Conservation (phyloP, 192 early-diverging fungal genomes). For the Chytriomyces sp. region DNA sequence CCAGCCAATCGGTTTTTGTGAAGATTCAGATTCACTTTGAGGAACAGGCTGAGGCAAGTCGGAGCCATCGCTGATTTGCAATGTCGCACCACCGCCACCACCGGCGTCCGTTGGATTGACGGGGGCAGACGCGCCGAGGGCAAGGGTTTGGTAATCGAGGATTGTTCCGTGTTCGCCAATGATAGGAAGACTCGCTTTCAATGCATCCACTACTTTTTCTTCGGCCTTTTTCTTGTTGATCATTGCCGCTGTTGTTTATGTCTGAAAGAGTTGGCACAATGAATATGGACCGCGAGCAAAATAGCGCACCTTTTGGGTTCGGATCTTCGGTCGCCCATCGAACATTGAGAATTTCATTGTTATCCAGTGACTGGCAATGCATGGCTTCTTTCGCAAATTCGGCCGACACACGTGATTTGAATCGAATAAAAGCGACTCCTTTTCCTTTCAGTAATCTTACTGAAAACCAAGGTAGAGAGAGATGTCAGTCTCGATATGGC, state of each 20-base stretch:
- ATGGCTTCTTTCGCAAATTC: constrained; percentile 93
- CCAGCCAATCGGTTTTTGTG: constrained; percentile 18
- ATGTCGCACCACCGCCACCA: not conserved
- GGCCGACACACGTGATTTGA: constrained; percentile 68
- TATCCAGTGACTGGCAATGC: constrained; percentile 78
- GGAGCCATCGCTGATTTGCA: not conserved
- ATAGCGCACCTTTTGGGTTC: constrained; percentile 58
- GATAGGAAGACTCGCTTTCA: constrained; percentile 63
- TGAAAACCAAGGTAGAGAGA: constrained; percentile 49
- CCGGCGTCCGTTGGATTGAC: not conserved
- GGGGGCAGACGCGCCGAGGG: not conserved
- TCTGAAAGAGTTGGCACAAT: not conserved
- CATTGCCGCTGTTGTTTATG: constrained; percentile 35
- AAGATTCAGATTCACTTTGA: not conserved
- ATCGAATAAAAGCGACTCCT: constrained; percentile 84
- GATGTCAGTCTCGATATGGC: constrained; percentile 7
- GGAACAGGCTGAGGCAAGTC: not conserved
- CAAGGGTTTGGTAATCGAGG: constrained; percentile 58
- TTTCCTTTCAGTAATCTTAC: constrained; percentile 73
- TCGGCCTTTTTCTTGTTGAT: constrained; percentile 65
- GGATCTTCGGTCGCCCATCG: constrained; percentile 88
- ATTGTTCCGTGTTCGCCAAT: constrained; percentile 58
- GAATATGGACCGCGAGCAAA: too few species aligned
- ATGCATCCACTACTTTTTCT: constrained; percentile 57
- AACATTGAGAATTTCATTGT: constrained; percentile 71